These are phyloP conservation scores for Claviceps digitariae DNA, from an alignment of 2,329 filamentous ascomycete genomes.

Conservation along the genomic window DNA sequence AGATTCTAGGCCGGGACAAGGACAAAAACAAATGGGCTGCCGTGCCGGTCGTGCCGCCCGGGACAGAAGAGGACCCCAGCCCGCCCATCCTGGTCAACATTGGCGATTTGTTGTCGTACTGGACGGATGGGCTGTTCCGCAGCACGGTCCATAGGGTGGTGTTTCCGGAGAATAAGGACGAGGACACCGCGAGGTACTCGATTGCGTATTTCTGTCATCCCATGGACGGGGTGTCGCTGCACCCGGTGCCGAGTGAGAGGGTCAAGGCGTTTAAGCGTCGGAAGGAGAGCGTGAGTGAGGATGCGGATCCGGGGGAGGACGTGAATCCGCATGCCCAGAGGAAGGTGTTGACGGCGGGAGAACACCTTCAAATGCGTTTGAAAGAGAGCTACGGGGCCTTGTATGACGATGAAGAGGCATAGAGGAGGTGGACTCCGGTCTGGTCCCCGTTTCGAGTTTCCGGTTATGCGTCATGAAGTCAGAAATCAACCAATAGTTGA, in stretches of 20 bases:
- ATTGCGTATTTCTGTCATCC: slow-evolving; percentile 60
- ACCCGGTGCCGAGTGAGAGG: slow-evolving; percentile 45
- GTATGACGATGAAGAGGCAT: slow-evolving; percentile 26
- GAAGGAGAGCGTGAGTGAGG: slow-evolving; percentile 9
- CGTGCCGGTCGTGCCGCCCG: slow-evolving; percentile 52
- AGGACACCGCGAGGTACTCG: slow-evolving; percentile 44
- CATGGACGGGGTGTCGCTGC: slow-evolving; percentile 35
- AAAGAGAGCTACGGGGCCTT: slow-evolving; percentile 43
- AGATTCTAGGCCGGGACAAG: slow-evolving; percentile 51
- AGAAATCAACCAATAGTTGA: no score
- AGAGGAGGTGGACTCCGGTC: neutral
- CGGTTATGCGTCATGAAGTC: no score
- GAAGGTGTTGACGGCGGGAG: slow-evolving; percentile 47
- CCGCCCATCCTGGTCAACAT: slow-evolving; percentile 76
- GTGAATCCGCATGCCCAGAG: slow-evolving; percentile 36
- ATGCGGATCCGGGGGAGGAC: slow-evolving; percentile 11
- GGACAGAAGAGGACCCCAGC: slow-evolving; percentile 41
- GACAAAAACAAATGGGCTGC: slow-evolving; percentile 35
- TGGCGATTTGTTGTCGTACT: slow-evolving; percentile 60
- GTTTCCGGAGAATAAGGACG: slow-evolving; percentile 33
- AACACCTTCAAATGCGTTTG: slow-evolving; percentile 49
- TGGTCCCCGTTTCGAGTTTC: no score
- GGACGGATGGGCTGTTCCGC: slow-evolving; percentile 79
- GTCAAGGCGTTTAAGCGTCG: slow-evolving; percentile 30
- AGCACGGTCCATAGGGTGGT: slow-evolving; percentile 84